Percentiles rank a stretch among this genome's conserved stretches.
Evolutionary conservation across 148 eudicot species (phyloP).

Genomic region (Selenicereus undatus): DNA sequence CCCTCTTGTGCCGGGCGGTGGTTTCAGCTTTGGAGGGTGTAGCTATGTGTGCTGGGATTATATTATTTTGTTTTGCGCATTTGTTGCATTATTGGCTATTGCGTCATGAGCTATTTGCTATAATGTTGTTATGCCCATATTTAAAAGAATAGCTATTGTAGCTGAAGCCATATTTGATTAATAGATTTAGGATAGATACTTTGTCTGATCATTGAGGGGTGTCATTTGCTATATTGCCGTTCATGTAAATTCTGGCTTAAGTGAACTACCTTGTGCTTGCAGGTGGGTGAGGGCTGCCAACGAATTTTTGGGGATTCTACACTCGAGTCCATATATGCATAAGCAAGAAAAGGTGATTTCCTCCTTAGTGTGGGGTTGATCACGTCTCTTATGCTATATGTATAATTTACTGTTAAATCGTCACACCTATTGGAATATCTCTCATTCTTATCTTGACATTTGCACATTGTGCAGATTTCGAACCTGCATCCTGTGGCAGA

Average conservation of each 20-base stretch:
- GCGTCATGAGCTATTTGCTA: not conserved
- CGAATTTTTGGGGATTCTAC: constrained; percentile 59
- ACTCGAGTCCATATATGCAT: constrained; percentile 61
- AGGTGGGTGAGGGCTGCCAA: constrained; percentile 94
- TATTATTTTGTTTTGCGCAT: too few relatives aligned
- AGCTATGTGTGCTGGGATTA: too few relatives aligned
- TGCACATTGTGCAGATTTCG: constrained; percentile 30
- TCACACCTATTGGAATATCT: not conserved
- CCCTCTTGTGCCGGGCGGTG: too few relatives aligned
- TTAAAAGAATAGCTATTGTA: not conserved
- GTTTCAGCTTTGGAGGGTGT: too few relatives aligned
- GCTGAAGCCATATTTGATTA: not conserved
- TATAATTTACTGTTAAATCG: not conserved
- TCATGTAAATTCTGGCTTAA: constrained; percentile 11
- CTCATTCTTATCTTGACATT: constrained; percentile 2
- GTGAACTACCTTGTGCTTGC: constrained; percentile 18
- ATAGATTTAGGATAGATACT: not conserved
- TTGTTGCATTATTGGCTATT: not conserved
- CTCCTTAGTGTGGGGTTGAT: not conserved
- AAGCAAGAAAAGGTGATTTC: constrained; percentile 50
- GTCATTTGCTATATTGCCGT: not conserved
- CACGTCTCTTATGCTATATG: constrained; percentile 2
- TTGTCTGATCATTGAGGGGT: not conserved
- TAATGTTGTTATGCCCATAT: not conserved
- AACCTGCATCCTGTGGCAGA: constrained; percentile 33